phyloP scores from a whole-genome alignment of 257 asterid genomes.

The Misopates orontium region DNA sequence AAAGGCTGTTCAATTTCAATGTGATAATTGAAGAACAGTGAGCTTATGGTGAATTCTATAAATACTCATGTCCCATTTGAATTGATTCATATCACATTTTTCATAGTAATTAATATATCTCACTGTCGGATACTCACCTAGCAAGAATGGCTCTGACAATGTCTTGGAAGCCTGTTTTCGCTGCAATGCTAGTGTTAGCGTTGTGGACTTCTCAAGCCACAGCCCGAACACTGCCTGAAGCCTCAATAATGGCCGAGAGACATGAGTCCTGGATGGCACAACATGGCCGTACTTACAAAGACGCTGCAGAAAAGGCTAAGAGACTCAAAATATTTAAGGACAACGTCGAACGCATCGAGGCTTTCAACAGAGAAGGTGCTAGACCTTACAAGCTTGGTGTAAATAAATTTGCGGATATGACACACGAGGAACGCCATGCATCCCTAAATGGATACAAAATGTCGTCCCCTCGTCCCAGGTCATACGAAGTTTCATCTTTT shows the following conservation, averaged over 20 bases:
- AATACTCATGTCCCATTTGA: too few relatives aligned
- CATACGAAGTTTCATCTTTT: background rate
- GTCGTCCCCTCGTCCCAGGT: background rate
- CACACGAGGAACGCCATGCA: background rate
- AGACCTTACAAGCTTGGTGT: too few relatives aligned
- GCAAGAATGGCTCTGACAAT: slow-evolving; percentile 9
- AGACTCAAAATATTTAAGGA: too few relatives aligned
- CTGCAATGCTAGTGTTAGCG: background rate
- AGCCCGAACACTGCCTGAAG: background rate
- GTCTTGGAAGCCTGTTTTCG: background rate
- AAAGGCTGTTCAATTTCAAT: too few relatives aligned
- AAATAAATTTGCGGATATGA: background rate
- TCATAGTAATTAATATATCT: too few relatives aligned
- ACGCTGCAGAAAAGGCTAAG: background rate
- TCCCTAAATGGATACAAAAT: slow-evolving; percentile 1
- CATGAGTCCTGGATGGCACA: slow-evolving; percentile 6
- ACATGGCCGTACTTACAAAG: slow-evolving; percentile 2
- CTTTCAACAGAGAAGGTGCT: background rate
- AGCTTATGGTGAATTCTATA: too few relatives aligned
- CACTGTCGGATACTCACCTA: background rate
- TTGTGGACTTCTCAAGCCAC: background rate
- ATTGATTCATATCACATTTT: too few relatives aligned
- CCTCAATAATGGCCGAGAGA: slow-evolving; percentile 6
- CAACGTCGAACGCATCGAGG: background rate
- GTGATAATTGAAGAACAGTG: too few relatives aligned